Conservation (phyloP, 177 flowering plant species). For the Telopea speciosissima region DNA sequence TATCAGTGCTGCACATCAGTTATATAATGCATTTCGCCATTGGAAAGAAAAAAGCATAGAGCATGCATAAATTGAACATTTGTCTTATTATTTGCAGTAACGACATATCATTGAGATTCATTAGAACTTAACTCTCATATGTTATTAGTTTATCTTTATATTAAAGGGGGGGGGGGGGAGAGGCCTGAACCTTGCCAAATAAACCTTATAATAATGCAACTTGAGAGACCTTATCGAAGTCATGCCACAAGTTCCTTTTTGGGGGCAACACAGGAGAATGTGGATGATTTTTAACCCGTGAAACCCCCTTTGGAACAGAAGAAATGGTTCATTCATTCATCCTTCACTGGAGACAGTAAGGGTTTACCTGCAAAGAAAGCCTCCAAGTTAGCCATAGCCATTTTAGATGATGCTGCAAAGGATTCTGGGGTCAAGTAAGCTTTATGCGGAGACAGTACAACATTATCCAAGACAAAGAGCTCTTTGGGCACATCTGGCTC, state of each 20-base stretch:
- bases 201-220: too few relatives aligned
- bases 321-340: constrained; percentile 2
- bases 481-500: constrained; percentile 65
- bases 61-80: too few relatives aligned
- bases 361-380: constrained; percentile 65
- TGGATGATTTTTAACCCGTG: not conserved
- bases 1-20: too few relatives aligned
- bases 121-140: too few relatives aligned
- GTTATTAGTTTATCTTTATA: too few relatives aligned
- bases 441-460: constrained; percentile 56
- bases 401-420: constrained; percentile 19
- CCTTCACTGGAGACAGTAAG: constrained; percentile 31
- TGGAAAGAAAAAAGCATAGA: too few relatives aligned
- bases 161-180: too few relatives aligned
- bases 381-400: constrained; percentile 43
- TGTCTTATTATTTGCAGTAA: too few relatives aligned
- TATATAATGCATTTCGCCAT: too few relatives aligned
- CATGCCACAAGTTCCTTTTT: not conserved
- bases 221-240: too few relatives aligned
- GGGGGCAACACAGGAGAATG: not conserved
- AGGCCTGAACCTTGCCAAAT: too few relatives aligned
- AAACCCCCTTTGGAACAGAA: not conserved
- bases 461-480: constrained; percentile 51
- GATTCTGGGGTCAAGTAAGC: constrained; percentile 48
- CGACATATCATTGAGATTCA: too few relatives aligned